A percentile compares a stretch with the other conserved stretches of the same genome.
These are phyloP conservation scores for Nasturtium officinale DNA, from an alignment of 345 rosid genomes.

Conservation along the genomic window DNA sequence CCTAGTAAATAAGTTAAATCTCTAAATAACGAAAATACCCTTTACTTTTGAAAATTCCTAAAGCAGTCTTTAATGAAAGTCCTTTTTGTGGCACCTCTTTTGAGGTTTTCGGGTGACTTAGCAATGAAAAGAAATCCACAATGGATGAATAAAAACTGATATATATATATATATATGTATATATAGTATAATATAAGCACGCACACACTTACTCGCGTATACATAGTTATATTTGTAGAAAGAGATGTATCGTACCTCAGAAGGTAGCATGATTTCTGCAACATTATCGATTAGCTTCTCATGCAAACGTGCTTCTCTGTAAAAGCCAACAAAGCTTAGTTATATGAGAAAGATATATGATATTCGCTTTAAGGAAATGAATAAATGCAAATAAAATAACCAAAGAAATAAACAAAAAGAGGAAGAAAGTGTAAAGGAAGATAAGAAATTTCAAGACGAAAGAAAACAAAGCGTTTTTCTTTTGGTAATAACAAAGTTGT, in stretches of 20 bases:
- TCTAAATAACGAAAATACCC: constrained; percentile 43
- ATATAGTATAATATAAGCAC: background rate
- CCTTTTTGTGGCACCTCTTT: constrained; percentile 47
- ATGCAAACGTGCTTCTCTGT: constrained; percentile 97
- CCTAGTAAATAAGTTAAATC: background rate
- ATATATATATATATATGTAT: background rate
- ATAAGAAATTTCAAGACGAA: constrained; percentile 40
- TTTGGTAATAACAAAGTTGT: constrained; percentile 36
- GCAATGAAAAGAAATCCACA: constrained; percentile 33
- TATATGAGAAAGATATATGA: constrained; percentile 48
- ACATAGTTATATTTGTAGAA: constrained; percentile 34
- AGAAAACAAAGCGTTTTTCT: constrained; percentile 34
- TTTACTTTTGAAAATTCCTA: constrained; percentile 42
- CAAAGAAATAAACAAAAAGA: constrained; percentile 48
- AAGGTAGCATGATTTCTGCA: constrained; percentile 57
- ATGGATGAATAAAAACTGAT: constrained; percentile 14
- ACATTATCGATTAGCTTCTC: constrained; percentile 66
- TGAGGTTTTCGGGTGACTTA: constrained; percentile 35
- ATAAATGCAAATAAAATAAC: background rate
- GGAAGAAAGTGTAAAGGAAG: constrained; percentile 43
- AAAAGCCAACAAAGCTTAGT: constrained; percentile 46
- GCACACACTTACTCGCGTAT: background rate
- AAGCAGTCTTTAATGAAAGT: constrained; percentile 44
- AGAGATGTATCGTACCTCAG: constrained; percentile 64
- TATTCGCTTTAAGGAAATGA: constrained; percentile 48